Conservation (phyloP, 2,329 filamentous ascomycete genomes). For the Alternaria metachromatica region DNA sequence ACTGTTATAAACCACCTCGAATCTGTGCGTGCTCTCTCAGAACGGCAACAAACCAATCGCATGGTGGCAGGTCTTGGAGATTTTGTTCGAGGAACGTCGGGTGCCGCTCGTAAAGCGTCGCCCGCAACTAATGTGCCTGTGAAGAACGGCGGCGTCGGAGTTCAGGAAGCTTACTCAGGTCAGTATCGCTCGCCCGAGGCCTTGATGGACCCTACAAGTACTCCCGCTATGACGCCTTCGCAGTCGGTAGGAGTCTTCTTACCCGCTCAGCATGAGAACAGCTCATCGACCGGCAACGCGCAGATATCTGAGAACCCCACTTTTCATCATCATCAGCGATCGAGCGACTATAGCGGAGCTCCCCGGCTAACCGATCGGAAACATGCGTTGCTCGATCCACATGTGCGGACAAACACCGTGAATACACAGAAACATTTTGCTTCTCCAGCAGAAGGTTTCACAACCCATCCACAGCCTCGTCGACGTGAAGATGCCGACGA, state of each 20-base stretch:
- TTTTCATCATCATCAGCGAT: background rate
- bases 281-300: background rate
- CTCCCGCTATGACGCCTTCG: background rate
- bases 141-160: background rate
- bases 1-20: background rate
- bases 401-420: background rate
- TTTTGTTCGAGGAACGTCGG: background rate
- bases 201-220: background rate
- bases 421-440: background rate
- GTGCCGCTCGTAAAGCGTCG: background rate
- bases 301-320: background rate
- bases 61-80: background rate
- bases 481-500: background rate
- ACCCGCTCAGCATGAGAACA: background rate
- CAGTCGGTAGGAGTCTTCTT: background rate
- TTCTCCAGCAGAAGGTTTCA: background rate
- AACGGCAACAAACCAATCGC: background rate
- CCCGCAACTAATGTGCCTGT: background rate
- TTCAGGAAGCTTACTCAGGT: background rate
- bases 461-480: background rate
- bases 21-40: background rate
- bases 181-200: background rate
- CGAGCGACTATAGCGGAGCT: background rate
- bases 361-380: background rate
- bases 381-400: background rate